Evolutionary conservation across 2,329 filamentous ascomycete genomes (phyloP), one percentile per base, ranked within the genome.

Genomic region (Penicillium sp.): DNA sequence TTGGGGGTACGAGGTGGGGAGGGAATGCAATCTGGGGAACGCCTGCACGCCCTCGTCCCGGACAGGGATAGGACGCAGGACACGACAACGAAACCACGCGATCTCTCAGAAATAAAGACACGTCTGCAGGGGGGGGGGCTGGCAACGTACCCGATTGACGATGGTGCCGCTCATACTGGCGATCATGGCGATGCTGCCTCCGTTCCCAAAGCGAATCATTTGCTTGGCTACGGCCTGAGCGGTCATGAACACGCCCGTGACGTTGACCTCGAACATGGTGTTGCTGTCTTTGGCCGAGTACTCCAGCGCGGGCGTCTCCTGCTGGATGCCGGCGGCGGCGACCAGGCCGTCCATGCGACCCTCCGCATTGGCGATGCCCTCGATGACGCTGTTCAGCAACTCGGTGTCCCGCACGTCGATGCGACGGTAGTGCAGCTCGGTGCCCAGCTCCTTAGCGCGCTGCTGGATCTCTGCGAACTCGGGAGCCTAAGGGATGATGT

Each of bases 231-330:
- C 76, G n/a, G 78, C 79, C 62, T 81, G 77, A 5, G 78, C 71
- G 6, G 78, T 79, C 77, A 82, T 81, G 59, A 82, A 77, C 4
- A 77, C 76, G 7, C 79, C 79, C 0, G 77, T 81, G 34, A 81
- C 70, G 52, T 80, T 80, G 48, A 80, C 68, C 51, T 79, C 76
- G 46, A 82, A 76, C 78, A 83, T 82, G 41, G 68, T 73, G 52
- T 81, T 80, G 39, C 76, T 72, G 51, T 82, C 78, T 57, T 79
- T 74, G 36, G 74, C 70, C 2, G 73, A 72, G 62, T 94, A 94
- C 33, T 94, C 87, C 39, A 95, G 72, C 1, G 90, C 88, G 0
- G 86, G 69, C 0, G 81, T 88, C 68, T 94, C 87, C 65, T 94
- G 85, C 68, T 94, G 87, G 27, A 80, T 71, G 1, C 81, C 83